phyloP scores from a whole-genome alignment of 768 basidiomycete genomes.

The Rhizopogon rudus region DNA sequence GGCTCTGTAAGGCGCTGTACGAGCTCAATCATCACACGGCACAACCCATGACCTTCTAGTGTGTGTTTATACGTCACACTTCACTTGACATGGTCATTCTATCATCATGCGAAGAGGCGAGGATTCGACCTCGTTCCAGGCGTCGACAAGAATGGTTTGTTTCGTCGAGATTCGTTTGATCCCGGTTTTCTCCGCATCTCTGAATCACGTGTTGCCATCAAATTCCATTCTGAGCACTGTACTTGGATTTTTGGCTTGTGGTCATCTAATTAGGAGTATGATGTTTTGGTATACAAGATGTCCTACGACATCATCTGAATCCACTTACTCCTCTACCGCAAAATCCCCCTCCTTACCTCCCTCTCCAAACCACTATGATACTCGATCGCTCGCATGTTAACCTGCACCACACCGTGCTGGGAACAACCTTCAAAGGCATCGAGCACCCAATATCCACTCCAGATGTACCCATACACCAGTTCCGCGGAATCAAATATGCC shows the following conservation, averaged over 20 bases:
- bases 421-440: conserved; percentile 63
- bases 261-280: conserved; percentile 18
- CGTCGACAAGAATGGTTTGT: not conserved
- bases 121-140: not conserved
- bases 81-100: too few species aligned
- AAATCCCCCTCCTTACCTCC: not conserved
- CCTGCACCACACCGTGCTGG: conserved; percentile 49
- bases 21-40: too few species aligned
- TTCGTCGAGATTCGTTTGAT: not conserved
- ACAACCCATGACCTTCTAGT: too few species aligned
- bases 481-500: conserved; percentile 76
- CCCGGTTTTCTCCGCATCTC: conserved; percentile 12
- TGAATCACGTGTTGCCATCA: conserved; percentile 20
- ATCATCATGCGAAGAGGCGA: too few species aligned
- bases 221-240: conserved; percentile 8
- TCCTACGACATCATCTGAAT: not conserved
- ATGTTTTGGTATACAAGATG: conserved; percentile 7
- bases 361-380: conserved; percentile 20
- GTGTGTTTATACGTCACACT: too few species aligned
- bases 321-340: not conserved
- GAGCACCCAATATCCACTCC: conserved; percentile 56
- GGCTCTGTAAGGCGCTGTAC: too few species aligned
- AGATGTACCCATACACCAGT: conserved; percentile 59
- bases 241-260: conserved; percentile 16
- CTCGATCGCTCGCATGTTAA: conserved; percentile 20